phyloP scores from a whole-genome alignment of 441 rosid genomes.

The Gossypium aridum region DNA sequence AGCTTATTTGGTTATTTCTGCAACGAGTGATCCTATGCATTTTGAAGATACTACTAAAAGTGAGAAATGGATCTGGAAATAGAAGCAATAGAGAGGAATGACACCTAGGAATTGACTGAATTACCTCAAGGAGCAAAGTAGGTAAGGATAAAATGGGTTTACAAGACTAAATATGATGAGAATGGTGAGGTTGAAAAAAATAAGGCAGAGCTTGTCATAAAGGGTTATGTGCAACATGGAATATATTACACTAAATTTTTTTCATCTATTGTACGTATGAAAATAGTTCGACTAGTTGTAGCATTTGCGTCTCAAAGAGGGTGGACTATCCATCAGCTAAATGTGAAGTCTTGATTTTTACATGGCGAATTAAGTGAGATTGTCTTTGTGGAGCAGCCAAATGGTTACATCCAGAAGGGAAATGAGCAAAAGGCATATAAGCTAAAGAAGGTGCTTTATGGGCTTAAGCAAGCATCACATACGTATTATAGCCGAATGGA shows the following conservation, averaged over 20 bases:
- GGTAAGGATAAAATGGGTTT: background rate
- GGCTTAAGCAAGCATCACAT: background rate
- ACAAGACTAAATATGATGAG: background rate
- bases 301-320: background rate
- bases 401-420: background rate
- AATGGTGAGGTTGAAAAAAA: background rate
- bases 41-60: background rate
- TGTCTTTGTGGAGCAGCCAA: background rate
- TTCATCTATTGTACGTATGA: background rate
- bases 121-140: background rate
- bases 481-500: background rate
- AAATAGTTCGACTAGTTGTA: background rate
- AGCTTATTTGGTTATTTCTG: background rate
- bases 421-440: background rate
- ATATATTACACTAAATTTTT: background rate
- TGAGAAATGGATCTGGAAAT: background rate
- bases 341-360: background rate
- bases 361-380: background rate
- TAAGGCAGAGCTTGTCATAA: background rate
- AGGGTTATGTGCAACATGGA: background rate
- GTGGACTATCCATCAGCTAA: background rate
- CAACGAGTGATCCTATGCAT: background rate
- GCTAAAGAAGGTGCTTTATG: background rate
- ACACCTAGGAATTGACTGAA: background rate
- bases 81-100: background rate